phyloP scores from a whole-genome alignment of 73 alveolate genomes.

The Tetrahymena elliotti region DNA sequence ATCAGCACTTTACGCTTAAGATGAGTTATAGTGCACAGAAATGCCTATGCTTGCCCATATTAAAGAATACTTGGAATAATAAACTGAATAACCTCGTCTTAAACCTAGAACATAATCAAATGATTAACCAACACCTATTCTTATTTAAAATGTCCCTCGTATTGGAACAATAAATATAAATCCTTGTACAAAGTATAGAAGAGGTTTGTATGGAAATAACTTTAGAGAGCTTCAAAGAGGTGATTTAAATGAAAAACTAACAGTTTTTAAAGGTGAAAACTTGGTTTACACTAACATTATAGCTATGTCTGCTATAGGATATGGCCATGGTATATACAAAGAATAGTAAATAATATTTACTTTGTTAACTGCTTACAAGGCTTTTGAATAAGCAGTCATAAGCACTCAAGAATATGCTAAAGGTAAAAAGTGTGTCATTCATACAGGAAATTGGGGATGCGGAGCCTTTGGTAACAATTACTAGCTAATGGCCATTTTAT shows the following conservation, averaged over 20 bases:
- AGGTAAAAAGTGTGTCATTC: not conserved
- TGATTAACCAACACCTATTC: not conserved
- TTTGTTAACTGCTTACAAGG: not conserved
- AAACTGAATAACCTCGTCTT: not conserved
- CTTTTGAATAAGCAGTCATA: not conserved
- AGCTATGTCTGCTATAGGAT: not conserved
- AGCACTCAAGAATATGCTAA: not conserved
- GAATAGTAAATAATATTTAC: not conserved
- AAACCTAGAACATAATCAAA: not conserved
- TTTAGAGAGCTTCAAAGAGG: not conserved
- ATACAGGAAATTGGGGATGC: not conserved
- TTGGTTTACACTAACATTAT: not conserved
- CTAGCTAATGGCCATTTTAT: not conserved
- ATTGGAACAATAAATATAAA: not conserved
- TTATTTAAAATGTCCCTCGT: not conserved
- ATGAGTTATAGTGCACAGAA: not conserved
- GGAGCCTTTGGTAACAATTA: not conserved
- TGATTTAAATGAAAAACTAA: not conserved
- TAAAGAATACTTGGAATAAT: not conserved
- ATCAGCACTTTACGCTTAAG: not conserved
- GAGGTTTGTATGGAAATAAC: not conserved
- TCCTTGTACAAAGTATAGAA: not conserved
- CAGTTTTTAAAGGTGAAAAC: not conserved
- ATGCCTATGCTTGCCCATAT: not conserved
- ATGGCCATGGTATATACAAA: not conserved